These are phyloP conservation scores for Acaromyces ingoldii DNA, from an alignment of 1,284 basidiomycete species.

Conservation along the genomic window DNA sequence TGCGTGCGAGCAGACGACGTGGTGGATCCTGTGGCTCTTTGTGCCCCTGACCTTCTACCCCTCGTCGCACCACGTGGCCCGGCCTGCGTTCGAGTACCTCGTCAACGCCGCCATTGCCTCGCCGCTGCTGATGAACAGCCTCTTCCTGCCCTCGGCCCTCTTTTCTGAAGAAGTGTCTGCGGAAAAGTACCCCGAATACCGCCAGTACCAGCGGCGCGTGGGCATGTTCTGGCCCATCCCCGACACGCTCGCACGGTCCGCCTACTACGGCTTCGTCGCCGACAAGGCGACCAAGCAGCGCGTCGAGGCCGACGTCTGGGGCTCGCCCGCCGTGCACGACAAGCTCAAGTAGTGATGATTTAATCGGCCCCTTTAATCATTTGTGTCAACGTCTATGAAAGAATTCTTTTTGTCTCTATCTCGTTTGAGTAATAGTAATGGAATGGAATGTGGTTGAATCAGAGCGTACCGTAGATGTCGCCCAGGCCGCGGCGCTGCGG, in stretches of 20 bases:
- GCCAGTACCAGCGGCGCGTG: conserved; percentile 70
- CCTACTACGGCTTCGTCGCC: conserved; percentile 43
- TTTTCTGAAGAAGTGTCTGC: conserved; percentile 75
- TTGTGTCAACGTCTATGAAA: too few relatives aligned
- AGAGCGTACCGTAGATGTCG: too few relatives aligned
- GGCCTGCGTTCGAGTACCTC: conserved; percentile 34
- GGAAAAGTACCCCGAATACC: conserved; percentile 73
- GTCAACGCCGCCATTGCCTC: conserved; percentile 31
- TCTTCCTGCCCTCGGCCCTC: conserved; percentile 35
- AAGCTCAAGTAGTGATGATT: too few relatives aligned
- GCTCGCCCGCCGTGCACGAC: too few relatives aligned
- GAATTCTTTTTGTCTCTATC: too few relatives aligned
- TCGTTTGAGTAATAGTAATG: too few relatives aligned
- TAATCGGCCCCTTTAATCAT: too few relatives aligned
- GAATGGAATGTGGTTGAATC: too few relatives aligned
- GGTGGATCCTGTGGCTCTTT: conserved; percentile 55
- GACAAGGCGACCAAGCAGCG: conserved; percentile 15
- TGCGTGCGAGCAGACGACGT: conserved; percentile 79
- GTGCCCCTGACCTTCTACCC: conserved; percentile 54
- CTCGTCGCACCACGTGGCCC: conserved; percentile 57
- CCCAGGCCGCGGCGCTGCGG: too few relatives aligned
- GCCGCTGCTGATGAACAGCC: conserved; percentile 37
- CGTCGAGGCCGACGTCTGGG: conserved; percentile 39
- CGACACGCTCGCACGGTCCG: conserved; percentile 54
- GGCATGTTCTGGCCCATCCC: conserved; percentile 68